These are phyloP conservation scores for Lolium perenne DNA, from an alignment of 176 grass and related monocot genomes.

Conservation along the genomic window DNA sequence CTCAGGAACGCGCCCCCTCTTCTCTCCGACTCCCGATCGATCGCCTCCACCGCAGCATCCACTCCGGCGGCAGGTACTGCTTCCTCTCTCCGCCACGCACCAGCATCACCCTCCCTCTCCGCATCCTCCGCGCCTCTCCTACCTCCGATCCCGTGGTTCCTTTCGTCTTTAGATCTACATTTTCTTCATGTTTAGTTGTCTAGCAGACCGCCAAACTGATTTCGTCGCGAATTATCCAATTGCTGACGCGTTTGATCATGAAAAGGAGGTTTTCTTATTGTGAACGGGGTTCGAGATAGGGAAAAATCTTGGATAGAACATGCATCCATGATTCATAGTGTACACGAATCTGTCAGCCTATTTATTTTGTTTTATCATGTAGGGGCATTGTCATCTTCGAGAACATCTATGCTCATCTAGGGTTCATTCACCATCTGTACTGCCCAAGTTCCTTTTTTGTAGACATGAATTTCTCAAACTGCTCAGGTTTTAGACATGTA, in stretches of 20 bases:
- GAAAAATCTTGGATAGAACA: neutral
- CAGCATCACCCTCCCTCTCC: neutral
- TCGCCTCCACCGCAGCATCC: neutral
- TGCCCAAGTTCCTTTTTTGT: neutral
- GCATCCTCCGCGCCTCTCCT: neutral
- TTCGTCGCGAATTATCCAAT: neutral
- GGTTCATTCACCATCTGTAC: neutral
- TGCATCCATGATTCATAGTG: neutral
- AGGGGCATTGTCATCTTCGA: neutral
- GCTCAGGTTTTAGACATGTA: neutral
- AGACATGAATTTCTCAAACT: neutral
- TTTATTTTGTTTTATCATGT: neutral
- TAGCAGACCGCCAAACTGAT: neutral
- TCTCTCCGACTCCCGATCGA: neutral
- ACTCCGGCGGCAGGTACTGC: neutral
- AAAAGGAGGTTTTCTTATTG: neutral
- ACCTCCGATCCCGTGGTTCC: neutral
- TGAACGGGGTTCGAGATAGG: neutral
- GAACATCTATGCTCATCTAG: neutral
- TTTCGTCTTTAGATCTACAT: neutral
- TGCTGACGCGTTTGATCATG: neutral
- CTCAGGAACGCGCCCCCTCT: neutral
- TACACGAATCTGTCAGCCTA: neutral
- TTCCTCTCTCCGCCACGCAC: neutral
- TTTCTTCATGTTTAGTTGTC: neutral